These are phyloP conservation scores for Acer negundo DNA, from an alignment of 345 rosid species.

Conservation along the genomic window DNA sequence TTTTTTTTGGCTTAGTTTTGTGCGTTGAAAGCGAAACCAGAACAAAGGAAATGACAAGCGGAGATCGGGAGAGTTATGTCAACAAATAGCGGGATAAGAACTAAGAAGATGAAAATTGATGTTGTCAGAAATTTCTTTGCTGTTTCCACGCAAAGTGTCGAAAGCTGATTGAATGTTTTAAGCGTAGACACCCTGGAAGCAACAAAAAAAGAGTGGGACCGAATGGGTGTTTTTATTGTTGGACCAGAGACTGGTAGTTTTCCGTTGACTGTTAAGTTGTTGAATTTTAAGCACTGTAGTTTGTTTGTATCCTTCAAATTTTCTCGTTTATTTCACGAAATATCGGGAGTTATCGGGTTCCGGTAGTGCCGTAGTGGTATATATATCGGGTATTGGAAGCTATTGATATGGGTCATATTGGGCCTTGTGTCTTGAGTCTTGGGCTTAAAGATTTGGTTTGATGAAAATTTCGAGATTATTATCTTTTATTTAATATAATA, in stretches of 20 bases:
- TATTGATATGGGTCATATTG: no score
- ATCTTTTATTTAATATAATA: no score
- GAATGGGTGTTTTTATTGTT: background rate
- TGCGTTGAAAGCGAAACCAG: constrained; percentile 19
- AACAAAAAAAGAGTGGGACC: constrained; percentile 12
- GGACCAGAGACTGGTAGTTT: constrained; percentile 35
- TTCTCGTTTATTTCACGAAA: no score
- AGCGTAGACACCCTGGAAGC: background rate
- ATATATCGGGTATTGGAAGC: no score
- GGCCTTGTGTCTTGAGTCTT: no score
- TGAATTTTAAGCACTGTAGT: background rate
- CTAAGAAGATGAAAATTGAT: constrained; percentile 10
- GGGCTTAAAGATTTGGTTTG: no score
- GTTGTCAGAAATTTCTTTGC: background rate
- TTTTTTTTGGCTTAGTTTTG: background rate
- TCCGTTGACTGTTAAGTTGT: constrained; percentile 38
- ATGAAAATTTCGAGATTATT: no score
- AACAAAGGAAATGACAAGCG: background rate
- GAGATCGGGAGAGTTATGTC: background rate
- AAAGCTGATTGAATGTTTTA: background rate
- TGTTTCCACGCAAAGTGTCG: constrained; percentile 11
- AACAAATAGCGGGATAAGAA: background rate
- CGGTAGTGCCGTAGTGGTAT: no score
- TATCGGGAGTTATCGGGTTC: no score
- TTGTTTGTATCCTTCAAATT: background rate